Percentiles rank a stretch among this genome's conserved stretches.
These are phyloP conservation scores for Eurotiales sp. DNA, from an alignment of 2,329 filamentous ascomycete species.

Conservation along the genomic window DNA sequence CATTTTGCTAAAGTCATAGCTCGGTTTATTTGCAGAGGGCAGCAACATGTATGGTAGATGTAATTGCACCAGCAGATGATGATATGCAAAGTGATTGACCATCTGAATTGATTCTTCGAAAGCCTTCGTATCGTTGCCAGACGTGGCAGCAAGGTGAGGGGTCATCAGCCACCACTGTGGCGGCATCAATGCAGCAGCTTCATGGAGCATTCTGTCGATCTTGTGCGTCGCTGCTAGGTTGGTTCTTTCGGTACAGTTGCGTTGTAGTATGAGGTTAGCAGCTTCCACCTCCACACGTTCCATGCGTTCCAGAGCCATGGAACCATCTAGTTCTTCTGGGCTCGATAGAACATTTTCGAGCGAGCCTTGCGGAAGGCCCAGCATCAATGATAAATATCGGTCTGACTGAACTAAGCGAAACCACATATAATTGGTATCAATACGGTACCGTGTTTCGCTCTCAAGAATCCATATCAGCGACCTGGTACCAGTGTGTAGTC, in stretches of 20 bases:
- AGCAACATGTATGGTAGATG: conserved; percentile 9
- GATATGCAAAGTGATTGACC: conserved; percentile 7
- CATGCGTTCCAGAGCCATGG: conserved; percentile 37
- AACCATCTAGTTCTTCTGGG: conserved; percentile 43
- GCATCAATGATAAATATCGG: conserved; percentile 37
- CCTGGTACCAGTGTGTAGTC: conserved; percentile 21
- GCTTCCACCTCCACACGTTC: conserved; percentile 45
- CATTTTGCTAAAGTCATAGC: conserved; percentile 49
- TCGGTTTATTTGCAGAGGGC: conserved; percentile 24
- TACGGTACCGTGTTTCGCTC: conserved; percentile 13
- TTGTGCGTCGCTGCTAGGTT: not conserved
- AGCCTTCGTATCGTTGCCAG: not conserved
- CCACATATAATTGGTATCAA: conserved; percentile 29
- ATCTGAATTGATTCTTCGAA: conserved; percentile 2
- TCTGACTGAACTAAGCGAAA: conserved; percentile 38
- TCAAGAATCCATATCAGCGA: conserved; percentile 19
- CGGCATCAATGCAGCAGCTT: not conserved
- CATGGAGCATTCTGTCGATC: conserved; percentile 2
- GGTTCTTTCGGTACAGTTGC: conserved; percentile 31
- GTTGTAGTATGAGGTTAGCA: conserved; percentile 46
- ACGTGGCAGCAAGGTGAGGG: not conserved
- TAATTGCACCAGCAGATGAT: conserved; percentile 8
- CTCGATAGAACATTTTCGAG: conserved; percentile 37
- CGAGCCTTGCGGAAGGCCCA: conserved; percentile 37
- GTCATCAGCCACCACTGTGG: conserved; percentile 2